A percentile compares a stretch with the other conserved stretches of the same genome.
Evolutionary conservation across 2,329 filamentous ascomycete genomes (phyloP).

Genomic region (Pestalotiopsis sp.): DNA sequence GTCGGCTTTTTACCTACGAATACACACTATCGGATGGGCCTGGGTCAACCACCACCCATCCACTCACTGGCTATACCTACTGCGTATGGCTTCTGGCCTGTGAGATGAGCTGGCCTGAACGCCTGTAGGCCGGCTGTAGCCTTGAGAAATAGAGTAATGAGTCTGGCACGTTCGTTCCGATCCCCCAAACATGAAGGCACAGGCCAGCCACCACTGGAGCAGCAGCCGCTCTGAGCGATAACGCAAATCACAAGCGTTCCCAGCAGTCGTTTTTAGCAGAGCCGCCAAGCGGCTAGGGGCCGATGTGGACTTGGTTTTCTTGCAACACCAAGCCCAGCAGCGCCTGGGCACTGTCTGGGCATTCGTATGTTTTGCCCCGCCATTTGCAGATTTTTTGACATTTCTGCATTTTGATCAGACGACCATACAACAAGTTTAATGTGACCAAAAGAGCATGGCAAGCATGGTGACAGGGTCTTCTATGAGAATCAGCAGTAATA

Average conservation of each 20-base stretch:
- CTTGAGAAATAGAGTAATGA: neutral
- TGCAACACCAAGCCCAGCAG: neutral
- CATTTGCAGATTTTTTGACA: neutral
- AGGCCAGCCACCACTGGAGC: neutral
- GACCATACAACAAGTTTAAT: neutral
- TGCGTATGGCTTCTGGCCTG: neutral
- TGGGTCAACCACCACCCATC: neutral
- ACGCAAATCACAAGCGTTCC: neutral
- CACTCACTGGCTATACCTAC: neutral
- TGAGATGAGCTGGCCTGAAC: neutral
- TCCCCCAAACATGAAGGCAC: neutral
- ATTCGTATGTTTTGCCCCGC: constrained; percentile 2
- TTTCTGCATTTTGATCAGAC: neutral
- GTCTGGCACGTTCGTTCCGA: neutral
- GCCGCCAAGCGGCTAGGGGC: neutral
- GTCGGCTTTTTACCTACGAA: neutral
- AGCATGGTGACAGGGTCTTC: too few relatives aligned
- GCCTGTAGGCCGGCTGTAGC: neutral
- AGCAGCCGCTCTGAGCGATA: neutral
- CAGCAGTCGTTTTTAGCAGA: neutral
- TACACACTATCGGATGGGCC: neutral
- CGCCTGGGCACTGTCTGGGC: neutral
- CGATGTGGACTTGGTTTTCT: constrained; percentile 2
- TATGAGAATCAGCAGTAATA: too few relatives aligned
- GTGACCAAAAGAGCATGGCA: too few relatives aligned